Conservation (phyloP, 2,329 filamentous ascomycete genomes). For the Boeremia exigua region DNA sequence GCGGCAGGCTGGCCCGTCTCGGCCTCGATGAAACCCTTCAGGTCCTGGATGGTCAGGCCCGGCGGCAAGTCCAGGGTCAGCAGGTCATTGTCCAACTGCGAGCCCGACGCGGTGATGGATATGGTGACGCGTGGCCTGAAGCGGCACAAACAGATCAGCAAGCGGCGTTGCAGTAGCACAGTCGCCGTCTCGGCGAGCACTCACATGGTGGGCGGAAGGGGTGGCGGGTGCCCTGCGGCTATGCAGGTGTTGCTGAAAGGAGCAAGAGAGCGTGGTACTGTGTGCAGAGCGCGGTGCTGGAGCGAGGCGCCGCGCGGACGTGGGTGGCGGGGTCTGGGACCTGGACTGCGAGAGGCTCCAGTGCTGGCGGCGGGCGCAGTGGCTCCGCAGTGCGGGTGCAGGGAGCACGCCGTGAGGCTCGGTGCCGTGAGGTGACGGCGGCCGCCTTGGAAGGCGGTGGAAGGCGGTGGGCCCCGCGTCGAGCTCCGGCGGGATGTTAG, state of each 20-base stretch:
- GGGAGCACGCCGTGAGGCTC: constrained; percentile 21
- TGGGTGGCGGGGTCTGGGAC: constrained; percentile 27
- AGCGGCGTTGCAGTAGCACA: constrained; percentile 43
- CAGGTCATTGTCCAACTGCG: constrained; percentile 72
- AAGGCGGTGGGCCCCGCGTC: constrained; percentile 32
- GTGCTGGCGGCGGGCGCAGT: constrained; percentile 23
- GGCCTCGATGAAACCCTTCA: constrained; percentile 87
- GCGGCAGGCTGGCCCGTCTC: constrained; percentile 76
- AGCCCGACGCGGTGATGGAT: constrained; percentile 77
- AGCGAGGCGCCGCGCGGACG: constrained; percentile 13
- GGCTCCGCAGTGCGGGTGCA: constrained; percentile 23
- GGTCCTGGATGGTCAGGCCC: constrained; percentile 80
- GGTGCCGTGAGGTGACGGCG: constrained; percentile 1
- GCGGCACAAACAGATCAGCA: constrained; percentile 34
- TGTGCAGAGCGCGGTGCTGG: constrained; percentile 20
- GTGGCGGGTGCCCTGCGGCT: constrained; percentile 25
- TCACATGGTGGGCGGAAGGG: constrained; percentile 42
- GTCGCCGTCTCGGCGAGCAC: constrained; percentile 36
- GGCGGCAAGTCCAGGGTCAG: constrained; percentile 81
- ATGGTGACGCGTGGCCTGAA: constrained; percentile 81
- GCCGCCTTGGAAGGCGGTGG: constrained; percentile 36
- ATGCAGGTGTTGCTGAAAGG: constrained; percentile 44
- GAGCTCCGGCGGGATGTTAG: constrained; percentile 27
- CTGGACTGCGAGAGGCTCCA: constrained; percentile 23
- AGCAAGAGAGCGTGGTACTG: constrained; percentile 43